Evolutionary conservation across 768 basidiomycete species (phyloP), one percentile per base, ranked within the genome.

Genomic region (Lentinula aciculospora): DNA sequence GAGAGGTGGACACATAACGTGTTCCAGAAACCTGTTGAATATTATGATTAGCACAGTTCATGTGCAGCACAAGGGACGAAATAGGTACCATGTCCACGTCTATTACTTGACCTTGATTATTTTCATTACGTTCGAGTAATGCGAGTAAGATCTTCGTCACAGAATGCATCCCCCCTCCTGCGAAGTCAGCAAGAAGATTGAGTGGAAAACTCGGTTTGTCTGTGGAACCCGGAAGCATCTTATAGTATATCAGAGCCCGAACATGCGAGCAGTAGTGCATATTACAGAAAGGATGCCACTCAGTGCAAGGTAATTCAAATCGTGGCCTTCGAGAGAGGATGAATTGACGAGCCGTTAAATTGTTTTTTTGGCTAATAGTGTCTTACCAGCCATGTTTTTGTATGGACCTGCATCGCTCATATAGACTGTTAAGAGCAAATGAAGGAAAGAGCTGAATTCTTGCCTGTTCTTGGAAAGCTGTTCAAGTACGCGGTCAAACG

Each of bases 161-260:
- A 60, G 87, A 90, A 60, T 82, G 78, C 28, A 90, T 67, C 6
- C 90, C 89, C 4, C 57, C 47, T 44, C 47, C 91, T 1, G 86
- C 92, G 68, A 93, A 92, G 65, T 92, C 92, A 10, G 84, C 89
- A 4, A 93, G 75, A 13, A 92, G 66, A 64, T 94, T 93, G 40
- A 88, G 68, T 7, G 91, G 92, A 58, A 87, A 88, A 34, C 69
- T 71, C 0, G 91, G 91, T 62, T 85, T 87, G 10, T 80, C 81
- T 21, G 65, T 64, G 1, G 75, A 72, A 7, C 88, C 86, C 39
- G 89, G 88, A 10, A 90, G 74, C 77, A 90, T 82, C 84, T 90
- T 45, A 7, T 10, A 15, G 21, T 12, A 42, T 19, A 37, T 23
- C 36, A 36, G 60, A 4, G 60, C 25, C 49, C 29, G 23, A 21